These are phyloP conservation scores for Auriculariales sp. DNA, from an alignment of 768 basidiomycete genomes.

Conservation along the genomic window DNA sequence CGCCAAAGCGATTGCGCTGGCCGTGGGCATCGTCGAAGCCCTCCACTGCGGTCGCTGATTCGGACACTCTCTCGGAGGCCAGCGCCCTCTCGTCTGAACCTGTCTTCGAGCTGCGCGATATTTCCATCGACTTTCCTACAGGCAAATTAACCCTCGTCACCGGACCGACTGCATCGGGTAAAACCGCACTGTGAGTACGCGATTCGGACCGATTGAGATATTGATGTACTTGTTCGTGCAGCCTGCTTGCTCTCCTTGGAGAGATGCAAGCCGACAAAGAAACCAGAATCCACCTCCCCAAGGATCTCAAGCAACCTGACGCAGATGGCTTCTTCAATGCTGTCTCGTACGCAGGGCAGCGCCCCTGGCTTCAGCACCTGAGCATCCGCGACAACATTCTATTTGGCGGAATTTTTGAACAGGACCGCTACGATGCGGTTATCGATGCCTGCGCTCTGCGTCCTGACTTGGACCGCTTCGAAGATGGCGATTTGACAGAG, in stretches of 20 bases:
- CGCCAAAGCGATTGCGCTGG: background rate
- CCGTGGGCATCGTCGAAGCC: background rate
- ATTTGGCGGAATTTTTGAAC: conserved; percentile 27
- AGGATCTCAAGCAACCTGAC: conserved; percentile 17
- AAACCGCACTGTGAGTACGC: conserved; percentile 13
- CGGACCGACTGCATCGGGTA: conserved; percentile 28
- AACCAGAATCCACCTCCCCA: conserved; percentile 17
- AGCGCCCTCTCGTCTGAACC: no score
- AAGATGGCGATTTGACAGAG: conserved; percentile 77
- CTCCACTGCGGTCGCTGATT: background rate
- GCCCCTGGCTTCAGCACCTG: conserved; percentile 54
- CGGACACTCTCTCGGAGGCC: no score
- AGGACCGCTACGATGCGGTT: conserved; percentile 59
- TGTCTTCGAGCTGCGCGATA: conserved; percentile 49
- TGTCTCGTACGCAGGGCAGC: conserved; percentile 61
- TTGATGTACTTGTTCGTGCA: no score
- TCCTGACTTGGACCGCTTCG: conserved; percentile 70
- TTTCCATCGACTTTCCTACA: conserved; percentile 57
- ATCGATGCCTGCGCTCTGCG: conserved; percentile 73
- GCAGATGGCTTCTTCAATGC: conserved; percentile 21
- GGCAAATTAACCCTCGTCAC: conserved; percentile 57
- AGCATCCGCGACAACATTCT: conserved; percentile 35
- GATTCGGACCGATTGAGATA: background rate
- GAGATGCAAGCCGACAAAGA: conserved; percentile 8
- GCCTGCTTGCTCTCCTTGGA: conserved; percentile 16